Evolutionary conservation across 2,329 filamentous ascomycete species (phyloP).

Genomic region (Alternaria postmessia): DNA sequence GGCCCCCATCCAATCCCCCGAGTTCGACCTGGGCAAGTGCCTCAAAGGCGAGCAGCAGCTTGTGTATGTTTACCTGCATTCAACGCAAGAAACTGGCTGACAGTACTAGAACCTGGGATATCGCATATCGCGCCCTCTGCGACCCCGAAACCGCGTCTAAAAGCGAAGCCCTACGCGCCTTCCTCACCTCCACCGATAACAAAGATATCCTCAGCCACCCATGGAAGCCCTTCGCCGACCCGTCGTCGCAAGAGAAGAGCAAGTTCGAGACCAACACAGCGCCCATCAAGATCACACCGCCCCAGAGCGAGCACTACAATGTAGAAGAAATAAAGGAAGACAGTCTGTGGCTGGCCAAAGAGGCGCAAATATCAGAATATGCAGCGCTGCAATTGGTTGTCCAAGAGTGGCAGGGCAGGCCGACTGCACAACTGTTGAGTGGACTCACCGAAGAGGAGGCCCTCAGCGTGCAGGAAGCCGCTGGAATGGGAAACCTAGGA

Average conservation of each 20-base stretch:
- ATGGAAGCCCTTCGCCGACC: conserved; percentile 70
- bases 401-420: conserved; percentile 82
- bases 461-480: conserved; percentile 76
- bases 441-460: conserved; percentile 81
- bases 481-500: conserved; percentile 69
- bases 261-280: conserved; percentile 85
- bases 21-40: conserved; percentile 83
- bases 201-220: conserved; percentile 73
- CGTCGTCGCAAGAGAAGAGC: conserved; percentile 70
- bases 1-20: conserved; percentile 47
- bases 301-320: conserved; percentile 71
- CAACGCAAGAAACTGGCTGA: conserved; percentile 17
- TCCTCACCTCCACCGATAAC: conserved; percentile 75
- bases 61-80: conserved; percentile 67
- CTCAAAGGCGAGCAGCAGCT: conserved; percentile 81
- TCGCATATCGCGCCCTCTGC: conserved; percentile 63
- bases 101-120: conserved; percentile 68
- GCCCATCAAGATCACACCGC: conserved; percentile 81
- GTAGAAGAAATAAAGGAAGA: conserved; percentile 84
- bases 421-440: conserved; percentile 74
- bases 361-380: conserved; percentile 79
- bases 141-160: conserved; percentile 55
- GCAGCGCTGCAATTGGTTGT: conserved; percentile 81
- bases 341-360: conserved; percentile 83
- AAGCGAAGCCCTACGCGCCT: conserved; percentile 63